These are phyloP conservation scores for Pyrenophora graminea DNA, from an alignment of 2,329 filamentous ascomycete genomes.

Conservation along the genomic window DNA sequence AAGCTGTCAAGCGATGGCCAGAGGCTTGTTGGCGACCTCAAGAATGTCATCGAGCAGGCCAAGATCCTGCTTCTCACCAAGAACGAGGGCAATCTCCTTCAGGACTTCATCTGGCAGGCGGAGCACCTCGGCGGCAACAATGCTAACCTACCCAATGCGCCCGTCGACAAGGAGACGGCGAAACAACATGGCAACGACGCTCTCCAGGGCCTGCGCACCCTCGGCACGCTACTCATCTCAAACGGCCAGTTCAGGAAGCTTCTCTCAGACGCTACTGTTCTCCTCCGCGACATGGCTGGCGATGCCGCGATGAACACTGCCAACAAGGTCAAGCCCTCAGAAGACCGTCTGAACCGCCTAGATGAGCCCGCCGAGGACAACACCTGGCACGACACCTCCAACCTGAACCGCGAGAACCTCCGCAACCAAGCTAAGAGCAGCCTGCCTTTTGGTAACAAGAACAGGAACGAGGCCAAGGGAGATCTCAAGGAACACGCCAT, in stretches of 20 bases:
- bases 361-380: slow-evolving; percentile 88
- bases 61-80: slow-evolving; percentile 87
- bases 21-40: slow-evolving; percentile 75
- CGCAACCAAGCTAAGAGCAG: slow-evolving; percentile 69
- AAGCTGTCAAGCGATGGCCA: slow-evolving; percentile 84
- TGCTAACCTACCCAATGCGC: slow-evolving; percentile 65
- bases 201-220: slow-evolving; percentile 80
- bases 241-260: slow-evolving; percentile 97
- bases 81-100: slow-evolving; percentile 90
- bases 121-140: slow-evolving; percentile 70
- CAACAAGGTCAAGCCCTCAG: slow-evolving; percentile 71
- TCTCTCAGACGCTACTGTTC: slow-evolving; percentile 74
- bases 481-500: slow-evolving; percentile 58
- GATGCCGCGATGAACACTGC: slow-evolving; percentile 85
- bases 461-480: slow-evolving; percentile 59
- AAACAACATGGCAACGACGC: slow-evolving; percentile 84
- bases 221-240: slow-evolving; percentile 87
- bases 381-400: slow-evolving; percentile 86
- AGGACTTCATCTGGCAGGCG: slow-evolving; percentile 97
- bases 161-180: slow-evolving; percentile 74
- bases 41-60: slow-evolving; percentile 78
- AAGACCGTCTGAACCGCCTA: slow-evolving; percentile 76
- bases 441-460: slow-evolving; percentile 59
- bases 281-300: slow-evolving; percentile 87
- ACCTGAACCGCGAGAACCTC: slow-evolving; percentile 71